Evolutionary conservation across 2,329 filamentous ascomycete species (phyloP).

Genomic region (Calonectria pseudoturangicola): DNA sequence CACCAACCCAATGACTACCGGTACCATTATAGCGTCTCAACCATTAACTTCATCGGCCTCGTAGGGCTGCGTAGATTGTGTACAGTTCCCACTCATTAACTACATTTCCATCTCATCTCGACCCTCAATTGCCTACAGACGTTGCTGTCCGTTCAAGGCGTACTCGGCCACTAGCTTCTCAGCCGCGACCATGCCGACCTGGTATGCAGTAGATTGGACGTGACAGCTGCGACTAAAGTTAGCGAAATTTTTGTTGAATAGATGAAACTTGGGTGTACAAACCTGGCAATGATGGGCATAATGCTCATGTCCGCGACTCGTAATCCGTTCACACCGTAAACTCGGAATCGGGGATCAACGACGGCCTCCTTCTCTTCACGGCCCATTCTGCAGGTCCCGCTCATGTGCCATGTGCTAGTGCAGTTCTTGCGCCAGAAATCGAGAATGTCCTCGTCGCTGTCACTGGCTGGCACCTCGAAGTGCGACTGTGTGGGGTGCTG

Average conservation of each 20-base stretch:
- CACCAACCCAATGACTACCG: background rate
- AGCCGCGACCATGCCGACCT: conserved; percentile 44
- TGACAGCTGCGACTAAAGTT: conserved; percentile 33
- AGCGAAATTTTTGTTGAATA: background rate
- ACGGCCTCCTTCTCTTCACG: conserved; percentile 32
- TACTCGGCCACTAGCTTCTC: conserved; percentile 45
- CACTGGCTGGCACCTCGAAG: conserved; percentile 37
- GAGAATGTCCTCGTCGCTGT: conserved; percentile 45
- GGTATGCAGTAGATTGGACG: conserved; percentile 45
- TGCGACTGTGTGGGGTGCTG: conserved; percentile 34
- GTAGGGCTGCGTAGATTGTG: conserved; percentile 16
- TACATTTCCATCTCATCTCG: background rate
- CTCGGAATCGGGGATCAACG: conserved; percentile 62
- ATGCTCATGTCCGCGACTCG: conserved; percentile 72
- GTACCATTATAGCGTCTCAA: conserved; percentile 9
- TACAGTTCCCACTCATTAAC: background rate
- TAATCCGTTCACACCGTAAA: conserved; percentile 68
- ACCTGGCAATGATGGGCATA: conserved; percentile 63
- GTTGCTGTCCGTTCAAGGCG: conserved; percentile 39
- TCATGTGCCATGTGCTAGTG: conserved; percentile 47
- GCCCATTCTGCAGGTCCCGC: conserved; percentile 43
- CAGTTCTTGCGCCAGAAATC: conserved; percentile 43
- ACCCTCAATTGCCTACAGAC: conserved; percentile 3
- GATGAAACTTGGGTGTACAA: background rate
- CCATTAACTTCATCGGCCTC: conserved; percentile 16